A percentile compares a stretch with the other conserved stretches of the same genome.
These are phyloP conservation scores for Aspergillus sp. DNA, from an alignment of 2,329 filamentous ascomycete genomes.

Conservation along the genomic window DNA sequence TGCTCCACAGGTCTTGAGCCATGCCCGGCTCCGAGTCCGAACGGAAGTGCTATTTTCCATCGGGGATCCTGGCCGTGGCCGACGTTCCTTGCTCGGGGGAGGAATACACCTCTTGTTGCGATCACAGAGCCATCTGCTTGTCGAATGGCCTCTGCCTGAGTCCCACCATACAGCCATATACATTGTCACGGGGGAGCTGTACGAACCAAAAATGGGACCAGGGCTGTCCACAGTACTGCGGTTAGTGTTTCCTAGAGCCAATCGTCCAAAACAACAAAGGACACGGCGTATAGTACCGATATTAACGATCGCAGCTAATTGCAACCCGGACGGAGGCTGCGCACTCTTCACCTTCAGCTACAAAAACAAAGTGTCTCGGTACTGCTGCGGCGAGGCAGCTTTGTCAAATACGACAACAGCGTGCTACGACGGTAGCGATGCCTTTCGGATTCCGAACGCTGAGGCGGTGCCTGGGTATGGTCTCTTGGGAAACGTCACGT, in stretches of 20 bases:
- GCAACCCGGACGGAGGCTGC: slow-evolving; percentile 14
- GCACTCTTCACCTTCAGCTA: slow-evolving; percentile 23
- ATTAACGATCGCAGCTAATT: slow-evolving; percentile 9
- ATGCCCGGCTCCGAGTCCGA: neutral
- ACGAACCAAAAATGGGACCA: slow-evolving; percentile 30
- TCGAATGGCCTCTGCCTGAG: slow-evolving; percentile 30
- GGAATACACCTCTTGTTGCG: slow-evolving; percentile 27
- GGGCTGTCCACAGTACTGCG: slow-evolving; percentile 23
- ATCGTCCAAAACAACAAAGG: no score
- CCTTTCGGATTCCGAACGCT: slow-evolving; percentile 25
- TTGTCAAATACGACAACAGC: slow-evolving; percentile 5
- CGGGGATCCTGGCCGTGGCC: slow-evolving; percentile 15
- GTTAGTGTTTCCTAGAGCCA: slow-evolving; percentile 8
- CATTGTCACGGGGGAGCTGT: slow-evolving; percentile 28
- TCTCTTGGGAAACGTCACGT: slow-evolving; percentile 19
- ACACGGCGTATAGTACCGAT: no score
- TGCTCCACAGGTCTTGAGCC: neutral
- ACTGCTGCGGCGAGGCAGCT: slow-evolving; percentile 28
- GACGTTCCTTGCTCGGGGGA: slow-evolving; percentile 28
- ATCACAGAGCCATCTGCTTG: slow-evolving; percentile 23
- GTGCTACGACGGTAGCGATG: slow-evolving; percentile 22
- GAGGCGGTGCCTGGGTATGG: slow-evolving; percentile 22
- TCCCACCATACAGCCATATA: slow-evolving; percentile 24
- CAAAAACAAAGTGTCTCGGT: slow-evolving; percentile 12
- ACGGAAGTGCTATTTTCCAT: slow-evolving; percentile 29